Evolutionary conservation across 306 rosid genomes (phyloP).

Genomic region (Luffa aegyptiaca): DNA sequence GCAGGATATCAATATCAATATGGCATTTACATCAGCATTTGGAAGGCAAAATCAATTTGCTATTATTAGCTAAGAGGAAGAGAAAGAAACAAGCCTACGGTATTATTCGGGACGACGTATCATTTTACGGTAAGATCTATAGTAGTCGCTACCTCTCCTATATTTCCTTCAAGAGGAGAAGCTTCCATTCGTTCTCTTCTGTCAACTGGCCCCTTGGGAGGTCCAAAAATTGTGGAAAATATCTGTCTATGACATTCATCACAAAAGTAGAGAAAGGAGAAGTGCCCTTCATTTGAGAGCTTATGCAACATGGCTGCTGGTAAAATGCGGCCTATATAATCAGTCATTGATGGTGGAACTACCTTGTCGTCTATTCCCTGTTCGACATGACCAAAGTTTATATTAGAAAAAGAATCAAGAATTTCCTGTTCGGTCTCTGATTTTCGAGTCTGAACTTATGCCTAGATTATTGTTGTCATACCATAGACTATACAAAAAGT

Average conservation of each 20-base stretch:
- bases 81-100: not conserved
- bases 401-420: not conserved
- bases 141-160: conserved; percentile 13
- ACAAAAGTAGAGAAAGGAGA: conserved; percentile 74
- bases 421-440: not conserved
- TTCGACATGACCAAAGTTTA: conserved; percentile 8
- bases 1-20: not conserved
- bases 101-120: conserved; percentile 1
- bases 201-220: conserved; percentile 54
- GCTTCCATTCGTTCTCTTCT: conserved; percentile 18
- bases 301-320: conserved; percentile 63
- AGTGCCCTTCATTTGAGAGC: conserved; percentile 90
- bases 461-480: not conserved
- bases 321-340: conserved; percentile 51
- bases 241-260: conserved; percentile 71
- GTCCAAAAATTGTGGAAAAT: conserved; percentile 64
- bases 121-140: conserved; percentile 23
- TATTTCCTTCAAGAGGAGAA: conserved; percentile 25
- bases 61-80: not conserved
- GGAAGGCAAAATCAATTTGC: not conserved
- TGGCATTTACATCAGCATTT: conserved; percentile 8
- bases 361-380: conserved; percentile 87
- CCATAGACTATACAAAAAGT: not conserved
- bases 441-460: not conserved
- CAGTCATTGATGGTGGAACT: conserved; percentile 67